phyloP scores from a whole-genome alignment of 2,329 filamentous ascomycete genomes.

The Chaetomiaceae sp. region DNA sequence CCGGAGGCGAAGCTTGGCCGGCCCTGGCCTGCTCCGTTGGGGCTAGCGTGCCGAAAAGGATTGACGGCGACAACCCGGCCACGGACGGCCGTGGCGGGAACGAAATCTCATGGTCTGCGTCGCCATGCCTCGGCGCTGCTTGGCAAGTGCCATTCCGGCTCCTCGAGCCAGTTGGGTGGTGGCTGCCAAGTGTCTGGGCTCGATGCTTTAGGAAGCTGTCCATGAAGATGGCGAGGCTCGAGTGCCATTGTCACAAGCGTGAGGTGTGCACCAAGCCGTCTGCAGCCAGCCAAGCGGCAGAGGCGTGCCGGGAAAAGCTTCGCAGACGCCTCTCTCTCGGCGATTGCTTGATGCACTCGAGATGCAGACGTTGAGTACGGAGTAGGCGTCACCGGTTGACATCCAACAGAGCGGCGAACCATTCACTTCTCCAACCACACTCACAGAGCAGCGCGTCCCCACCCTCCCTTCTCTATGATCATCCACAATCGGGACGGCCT shows the following conservation, averaged over 20 bases:
- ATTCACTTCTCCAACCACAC: neutral
- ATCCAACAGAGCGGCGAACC: neutral
- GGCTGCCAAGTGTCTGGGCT: conserved; percentile 12
- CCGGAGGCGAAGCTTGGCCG: neutral
- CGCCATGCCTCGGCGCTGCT: conserved; percentile 13
- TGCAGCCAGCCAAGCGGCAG: conserved; percentile 3
- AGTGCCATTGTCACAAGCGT: neutral
- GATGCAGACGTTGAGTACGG: too few species aligned
- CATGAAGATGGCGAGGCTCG: neutral
- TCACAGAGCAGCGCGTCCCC: neutral
- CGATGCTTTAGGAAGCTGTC: conserved; percentile 10
- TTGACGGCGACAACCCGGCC: conserved; percentile 13
- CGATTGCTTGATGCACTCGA: neutral
- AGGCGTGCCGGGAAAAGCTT: conserved; percentile 10
- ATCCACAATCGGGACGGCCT: neutral
- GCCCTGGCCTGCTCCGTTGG: neutral
- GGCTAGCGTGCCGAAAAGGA: conserved; percentile 8
- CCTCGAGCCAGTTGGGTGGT: conserved; percentile 5
- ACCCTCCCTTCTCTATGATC: conserved; percentile 1
- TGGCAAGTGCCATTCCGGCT: neutral
- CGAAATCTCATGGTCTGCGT: neutral
- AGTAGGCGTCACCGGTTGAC: neutral
- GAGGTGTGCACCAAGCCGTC: neutral
- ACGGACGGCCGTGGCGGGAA: neutral
- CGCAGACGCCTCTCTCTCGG: conserved; percentile 4